Evolutionary conservation across 176 grass and related monocot genomes (phyloP).

Genomic region (Triticum urartu): DNA sequence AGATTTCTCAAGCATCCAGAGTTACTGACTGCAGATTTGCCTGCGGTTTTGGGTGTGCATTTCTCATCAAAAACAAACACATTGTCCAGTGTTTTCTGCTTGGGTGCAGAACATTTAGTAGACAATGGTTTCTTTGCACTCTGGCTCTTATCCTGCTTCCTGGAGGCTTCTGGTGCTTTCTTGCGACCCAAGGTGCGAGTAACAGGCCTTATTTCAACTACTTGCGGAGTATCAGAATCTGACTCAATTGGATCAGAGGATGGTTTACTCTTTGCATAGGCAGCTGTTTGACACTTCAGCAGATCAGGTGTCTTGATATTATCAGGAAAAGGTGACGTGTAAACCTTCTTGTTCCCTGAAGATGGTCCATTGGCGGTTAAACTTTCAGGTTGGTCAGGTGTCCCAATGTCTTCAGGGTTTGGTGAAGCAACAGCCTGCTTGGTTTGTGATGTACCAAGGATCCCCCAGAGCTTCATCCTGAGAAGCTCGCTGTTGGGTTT

Average conservation of each 20-base stretch:
- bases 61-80: conserved; percentile 59
- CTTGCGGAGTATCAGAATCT: conserved; percentile 69
- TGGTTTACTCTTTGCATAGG: conserved; percentile 49
- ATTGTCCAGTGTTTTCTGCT: conserved; percentile 41
- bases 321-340: conserved; percentile 41
- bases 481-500: conserved; percentile 50
- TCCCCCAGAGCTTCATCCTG: conserved; percentile 82
- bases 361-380: conserved; percentile 44
- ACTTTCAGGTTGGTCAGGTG: conserved; percentile 27
- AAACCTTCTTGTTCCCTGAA: conserved; percentile 54
- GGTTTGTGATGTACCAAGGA: conserved; percentile 80
- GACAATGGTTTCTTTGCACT: conserved; percentile 67
- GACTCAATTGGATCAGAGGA: conserved; percentile 84
- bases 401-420: conserved; percentile 31
- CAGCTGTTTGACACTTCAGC: conserved; percentile 42
- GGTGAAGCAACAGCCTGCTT: conserved; percentile 53
- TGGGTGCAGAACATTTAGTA: conserved; percentile 50
- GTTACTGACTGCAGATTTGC: conserved; percentile 32
- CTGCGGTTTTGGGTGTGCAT: conserved; percentile 35
- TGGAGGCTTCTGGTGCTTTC: conserved; percentile 46
- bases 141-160: conserved; percentile 31
- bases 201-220: conserved; percentile 58
- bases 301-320: conserved; percentile 51
- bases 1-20: conserved; percentile 44
- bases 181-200: conserved; percentile 49